Percentiles rank a stretch among this genome's conserved stretches.
Conservation (phyloP, 176 grass and related monocot genomes). For the Oryza nivara region DNA sequence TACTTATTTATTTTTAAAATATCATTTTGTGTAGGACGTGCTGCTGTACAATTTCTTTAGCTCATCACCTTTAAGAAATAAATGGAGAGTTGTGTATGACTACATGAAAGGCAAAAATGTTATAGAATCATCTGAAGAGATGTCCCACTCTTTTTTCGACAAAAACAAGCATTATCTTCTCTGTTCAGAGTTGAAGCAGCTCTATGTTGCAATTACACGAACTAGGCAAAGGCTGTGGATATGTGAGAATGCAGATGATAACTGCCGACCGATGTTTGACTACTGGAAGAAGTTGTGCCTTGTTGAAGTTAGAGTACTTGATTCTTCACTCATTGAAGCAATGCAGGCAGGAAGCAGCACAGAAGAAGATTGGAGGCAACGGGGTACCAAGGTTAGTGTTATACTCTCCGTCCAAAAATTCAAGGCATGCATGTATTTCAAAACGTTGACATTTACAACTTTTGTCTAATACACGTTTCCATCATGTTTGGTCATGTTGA, state of each 20-base stretch:
- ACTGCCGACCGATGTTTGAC: slow-evolving; percentile 76
- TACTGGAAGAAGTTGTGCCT: slow-evolving; percentile 92
- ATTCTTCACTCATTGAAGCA: slow-evolving; percentile 60
- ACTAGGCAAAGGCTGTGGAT: slow-evolving; percentile 91
- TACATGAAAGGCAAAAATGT: slow-evolving; percentile 66
- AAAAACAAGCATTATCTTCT: slow-evolving; percentile 65
- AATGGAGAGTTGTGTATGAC: slow-evolving; percentile 82
- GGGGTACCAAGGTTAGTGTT: slow-evolving; percentile 74
- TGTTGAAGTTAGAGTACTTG: slow-evolving; percentile 69
- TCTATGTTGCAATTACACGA: slow-evolving; percentile 92
- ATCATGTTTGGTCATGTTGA: slow-evolving; percentile 21
- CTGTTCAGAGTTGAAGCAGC: slow-evolving; percentile 93
- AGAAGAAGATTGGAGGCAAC: slow-evolving; percentile 75
- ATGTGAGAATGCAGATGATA: slow-evolving; percentile 74
- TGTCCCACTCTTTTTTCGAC: slow-evolving; percentile 58
- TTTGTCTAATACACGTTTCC: background rate
- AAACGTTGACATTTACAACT: too few relatives aligned
- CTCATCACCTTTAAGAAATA: slow-evolving; percentile 67
- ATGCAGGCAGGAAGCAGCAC: slow-evolving; percentile 71
- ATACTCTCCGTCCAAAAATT: too few relatives aligned
- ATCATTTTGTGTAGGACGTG: slow-evolving; percentile 64
- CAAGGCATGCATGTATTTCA: too few relatives aligned
- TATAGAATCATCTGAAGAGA: slow-evolving; percentile 37
- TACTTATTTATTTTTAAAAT: slow-evolving; percentile 13
- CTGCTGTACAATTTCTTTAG: slow-evolving; percentile 87